Base-by-base conservation (phyloP, 2,329 filamentous ascomycete species). In the Fusarium nanum region DNA sequence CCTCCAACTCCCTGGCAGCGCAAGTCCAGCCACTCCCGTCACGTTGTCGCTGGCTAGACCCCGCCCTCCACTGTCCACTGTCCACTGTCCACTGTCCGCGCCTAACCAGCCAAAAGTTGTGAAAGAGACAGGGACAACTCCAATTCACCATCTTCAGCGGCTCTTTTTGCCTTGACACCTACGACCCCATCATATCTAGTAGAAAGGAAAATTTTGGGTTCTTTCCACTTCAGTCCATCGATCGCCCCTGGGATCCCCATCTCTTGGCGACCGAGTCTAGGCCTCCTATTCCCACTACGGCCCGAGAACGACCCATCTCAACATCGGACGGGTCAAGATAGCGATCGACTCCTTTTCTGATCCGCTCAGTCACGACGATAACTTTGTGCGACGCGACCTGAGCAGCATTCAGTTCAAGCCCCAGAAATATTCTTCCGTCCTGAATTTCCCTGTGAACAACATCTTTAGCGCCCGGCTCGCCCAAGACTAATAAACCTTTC, bases 101-200 rank as follows among this genome's bases (percentile, higher is more conserved):
- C 73, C 70, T 72, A 75, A 75, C 70, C 73, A 73, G 74, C 72
- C 73, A 72, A 56, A 64, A 72, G 61, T 61, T 53, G 71, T 74
- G 67, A 73, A 70, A 73, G 71, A 59, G 57, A 68, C 63, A 27
- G 13, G 59, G 44, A 64, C 52, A 64, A 60, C 56, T 47, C 37
- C 65, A 37, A 44, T 55, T 61, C 55, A 53, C 60, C 68, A 64
- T 70, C 62, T 61, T 67, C 68, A 64, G 65, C 64, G 50, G 63
- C 66, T 60, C 61, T 66, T 64, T 62, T 64, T 60, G 47, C 58
- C 68, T 59, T 69, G 47, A 67, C 60, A 49, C 41, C 55, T 59
- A 52, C 60, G 55, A 56, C 59, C 60, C 37, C 61, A 57, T 52
- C 23, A 27, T 25, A 27, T 49, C 60, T 48, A 45, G 56, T 37